These are phyloP conservation scores for Pyronema domesticum DNA, from an alignment of 495 filamentous ascomycete species.

Conservation along the genomic window DNA sequence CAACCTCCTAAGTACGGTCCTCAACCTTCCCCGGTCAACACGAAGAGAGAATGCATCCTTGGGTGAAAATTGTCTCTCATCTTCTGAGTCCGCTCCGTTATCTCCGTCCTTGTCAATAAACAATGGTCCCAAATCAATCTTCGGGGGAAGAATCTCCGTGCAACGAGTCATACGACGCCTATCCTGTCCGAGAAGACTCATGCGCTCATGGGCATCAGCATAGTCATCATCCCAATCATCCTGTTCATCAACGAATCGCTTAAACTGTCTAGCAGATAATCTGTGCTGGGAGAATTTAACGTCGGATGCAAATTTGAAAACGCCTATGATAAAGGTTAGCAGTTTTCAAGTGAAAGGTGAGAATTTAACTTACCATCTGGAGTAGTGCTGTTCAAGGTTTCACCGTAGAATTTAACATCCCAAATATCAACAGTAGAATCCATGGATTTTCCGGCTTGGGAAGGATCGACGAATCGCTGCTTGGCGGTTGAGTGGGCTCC, in stretches of 20 bases:
- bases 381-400: conserved; percentile 10
- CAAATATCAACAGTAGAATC: conserved; percentile 23
- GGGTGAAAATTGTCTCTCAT: neutral
- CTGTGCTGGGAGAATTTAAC: neutral
- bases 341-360: neutral
- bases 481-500: conserved; percentile 22
- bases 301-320: conserved; percentile 1
- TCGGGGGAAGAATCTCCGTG: conserved; percentile 4
- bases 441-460: conserved; percentile 8
- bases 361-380: neutral
- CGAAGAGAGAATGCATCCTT: neutral
- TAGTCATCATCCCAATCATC: conserved; percentile 5
- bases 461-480: conserved; percentile 4
- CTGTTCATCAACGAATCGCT: neutral
- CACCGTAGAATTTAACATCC: conserved; percentile 23
- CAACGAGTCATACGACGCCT: neutral
- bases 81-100: neutral
- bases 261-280: neutral
- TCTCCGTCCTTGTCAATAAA: neutral
- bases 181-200: conserved; percentile 1
- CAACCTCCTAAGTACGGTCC: neutral
- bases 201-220: neutral
- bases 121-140: conserved; percentile 1
- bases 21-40: neutral
- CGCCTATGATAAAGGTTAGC: neutral